Evolutionary conservation across 1,139 yeast genomes (phyloP), one percentile per base, ranked within the genome.

Genomic region (Nakaseomyces nivariensis): DNA sequence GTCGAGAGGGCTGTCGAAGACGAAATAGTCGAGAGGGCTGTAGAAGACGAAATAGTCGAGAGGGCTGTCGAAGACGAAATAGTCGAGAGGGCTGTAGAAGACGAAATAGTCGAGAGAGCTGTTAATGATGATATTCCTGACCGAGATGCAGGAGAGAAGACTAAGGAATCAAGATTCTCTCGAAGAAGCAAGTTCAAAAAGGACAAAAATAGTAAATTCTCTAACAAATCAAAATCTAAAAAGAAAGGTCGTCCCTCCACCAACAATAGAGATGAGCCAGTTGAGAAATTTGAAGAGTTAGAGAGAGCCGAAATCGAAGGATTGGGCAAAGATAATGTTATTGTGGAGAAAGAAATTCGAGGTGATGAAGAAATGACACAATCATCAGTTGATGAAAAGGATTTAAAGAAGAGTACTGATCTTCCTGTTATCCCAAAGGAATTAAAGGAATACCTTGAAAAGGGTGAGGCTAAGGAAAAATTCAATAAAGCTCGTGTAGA

Each of bases 401-500:
- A 13, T 8, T 22, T 6, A 2, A 37, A 37, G 13, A 37, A 17
- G 13, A n/a, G 10, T 9, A 7, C 40, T 7, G 25, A 24, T 24
- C 17, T 29, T 7, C 44, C 44, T 1, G 44, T 41, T 4, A n/a
- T 41, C 8, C 44, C 44, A n/a, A 41, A 41, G 11, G 44, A 41
- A 29, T 34, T 41, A n/a, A 27, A 13, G 10, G 44, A 43, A 26
- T n/a, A 52, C 51, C 10, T 47, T 48, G 33, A 46, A 29, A 34
- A 47, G 37, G 36, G 47, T 34, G 24, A 34, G 25, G n/a, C 24
- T 22, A 5, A 7, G 6, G 42, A 46, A 4, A 31, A 32, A 13
- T 24, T 45, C 10, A 51, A 52, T 24, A 54, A 54, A 9, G 66
- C 68, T 4, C 54, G 53, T 26, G 59, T 77, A 7, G 81, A 77